Evolutionary conservation across 164 flowering plant genomes (phyloP).

Genomic region (Cinnamomum chago): DNA sequence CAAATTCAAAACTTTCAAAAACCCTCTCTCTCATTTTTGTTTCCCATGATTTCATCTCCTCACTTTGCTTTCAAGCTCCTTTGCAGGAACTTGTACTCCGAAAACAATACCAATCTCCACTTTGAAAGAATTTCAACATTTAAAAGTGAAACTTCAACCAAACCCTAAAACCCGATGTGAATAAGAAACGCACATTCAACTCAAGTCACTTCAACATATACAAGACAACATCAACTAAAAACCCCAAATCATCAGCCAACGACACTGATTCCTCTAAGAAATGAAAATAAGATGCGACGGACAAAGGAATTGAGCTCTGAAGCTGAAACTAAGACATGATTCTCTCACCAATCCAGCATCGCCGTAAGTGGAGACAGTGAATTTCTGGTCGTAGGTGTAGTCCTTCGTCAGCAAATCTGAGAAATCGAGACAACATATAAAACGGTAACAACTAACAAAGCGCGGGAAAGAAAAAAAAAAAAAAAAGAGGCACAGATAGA

Average conservation of each 20-base stretch:
- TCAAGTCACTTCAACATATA: too few relatives aligned
- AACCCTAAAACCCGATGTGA: not conserved
- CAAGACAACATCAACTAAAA: not conserved
- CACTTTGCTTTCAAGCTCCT: too few relatives aligned
- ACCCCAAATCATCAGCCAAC: not conserved
- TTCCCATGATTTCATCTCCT: too few relatives aligned
- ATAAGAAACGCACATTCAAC: too few relatives aligned
- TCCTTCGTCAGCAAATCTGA: slow-evolving; percentile 33
- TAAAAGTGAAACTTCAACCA: not conserved
- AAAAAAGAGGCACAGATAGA: not conserved
- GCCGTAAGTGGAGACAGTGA: slow-evolving; percentile 24
- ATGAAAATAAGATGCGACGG: not conserved
- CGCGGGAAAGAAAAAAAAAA: too few relatives aligned
- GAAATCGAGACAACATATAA: not conserved
- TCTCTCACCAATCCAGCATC: slow-evolving; percentile 23
- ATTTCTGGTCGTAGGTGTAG: slow-evolving; percentile 33
- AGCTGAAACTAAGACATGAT: not conserved
- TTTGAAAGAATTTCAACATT: too few relatives aligned
- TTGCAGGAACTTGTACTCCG: too few relatives aligned
- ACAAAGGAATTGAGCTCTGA: slow-evolving; percentile 1
- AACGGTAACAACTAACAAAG: not conserved
- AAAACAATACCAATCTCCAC: too few relatives aligned
- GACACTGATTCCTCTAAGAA: not conserved
- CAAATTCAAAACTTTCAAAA: too few relatives aligned
- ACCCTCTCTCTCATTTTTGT: too few relatives aligned